phyloP scores from a whole-genome alignment of 192 early-diverging fungal genomes.

The Gorgonomyces haynaldii region DNA sequence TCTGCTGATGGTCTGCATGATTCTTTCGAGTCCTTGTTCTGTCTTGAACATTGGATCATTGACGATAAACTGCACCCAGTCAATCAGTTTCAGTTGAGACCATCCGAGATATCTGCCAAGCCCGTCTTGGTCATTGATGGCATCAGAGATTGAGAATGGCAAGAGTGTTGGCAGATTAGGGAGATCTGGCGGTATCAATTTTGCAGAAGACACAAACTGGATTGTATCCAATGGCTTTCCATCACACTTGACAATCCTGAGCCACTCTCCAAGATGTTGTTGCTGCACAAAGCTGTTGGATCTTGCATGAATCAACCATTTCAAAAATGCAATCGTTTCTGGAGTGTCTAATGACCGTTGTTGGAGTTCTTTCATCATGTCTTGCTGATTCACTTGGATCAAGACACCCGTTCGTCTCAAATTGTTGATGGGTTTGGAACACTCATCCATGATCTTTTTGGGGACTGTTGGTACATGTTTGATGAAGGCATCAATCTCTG shows the following conservation, averaged over 20 bases:
- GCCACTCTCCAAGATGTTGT: too few species aligned
- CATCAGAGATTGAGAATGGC: too few species aligned
- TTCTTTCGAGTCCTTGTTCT: too few species aligned
- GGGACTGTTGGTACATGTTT: constrained; percentile 54
- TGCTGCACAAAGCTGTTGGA: constrained; percentile 13
- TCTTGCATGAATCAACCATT: constrained; percentile 65
- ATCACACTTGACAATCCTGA: too few species aligned
- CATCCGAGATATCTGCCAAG: too few species aligned
- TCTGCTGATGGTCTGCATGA: too few species aligned
- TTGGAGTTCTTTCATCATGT: constrained; percentile 56
- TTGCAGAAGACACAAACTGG: too few species aligned
- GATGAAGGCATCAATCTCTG: constrained; percentile 45
- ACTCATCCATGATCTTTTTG: constrained; percentile 31
- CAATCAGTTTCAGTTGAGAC: constrained; percentile 31
- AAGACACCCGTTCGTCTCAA: constrained; percentile 35
- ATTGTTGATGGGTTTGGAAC: constrained; percentile 41
- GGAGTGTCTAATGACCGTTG: constrained; percentile 34
- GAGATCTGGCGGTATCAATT: too few species aligned
- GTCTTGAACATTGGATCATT: too few species aligned
- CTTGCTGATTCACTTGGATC: constrained; percentile 38
- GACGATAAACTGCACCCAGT: constrained; percentile 54
- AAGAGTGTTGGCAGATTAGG: too few species aligned
- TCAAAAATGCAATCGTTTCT: constrained; percentile 57
- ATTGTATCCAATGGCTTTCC: too few species aligned
- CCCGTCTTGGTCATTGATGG: too few species aligned